A percentile compares a stretch with the other conserved stretches of the same genome.
phyloP scores from a whole-genome alignment of 2,329 filamentous ascomycete species.

The Colletotrichum agaves region DNA sequence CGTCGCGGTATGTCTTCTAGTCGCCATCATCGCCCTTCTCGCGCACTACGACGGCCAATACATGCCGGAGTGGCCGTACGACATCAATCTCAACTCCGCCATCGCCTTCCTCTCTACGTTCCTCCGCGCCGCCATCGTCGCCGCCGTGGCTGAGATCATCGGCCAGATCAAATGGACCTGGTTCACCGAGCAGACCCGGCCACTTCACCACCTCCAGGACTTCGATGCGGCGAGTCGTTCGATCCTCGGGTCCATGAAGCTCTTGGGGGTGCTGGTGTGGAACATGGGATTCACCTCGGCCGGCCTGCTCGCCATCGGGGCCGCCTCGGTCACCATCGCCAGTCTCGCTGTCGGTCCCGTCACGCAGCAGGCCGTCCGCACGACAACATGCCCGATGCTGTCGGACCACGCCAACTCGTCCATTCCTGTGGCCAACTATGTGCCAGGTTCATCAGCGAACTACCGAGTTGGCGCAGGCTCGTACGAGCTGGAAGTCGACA shows the following conservation, averaged over 20 bases:
- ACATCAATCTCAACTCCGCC: slow-evolving; percentile 41
- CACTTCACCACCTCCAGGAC: slow-evolving; percentile 44
- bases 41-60: slow-evolving; percentile 27
- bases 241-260: slow-evolving; percentile 41
- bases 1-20: slow-evolving; percentile 8
- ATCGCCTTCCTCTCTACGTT: slow-evolving; percentile 38
- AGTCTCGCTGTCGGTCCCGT: slow-evolving; percentile 46
- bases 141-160: slow-evolving; percentile 45
- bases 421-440: slow-evolving; percentile 28
- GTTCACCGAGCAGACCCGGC: slow-evolving; percentile 43
- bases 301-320: slow-evolving; percentile 37
- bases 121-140: slow-evolving; percentile 41
- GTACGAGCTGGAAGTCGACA: slow-evolving; percentile 43
- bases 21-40: slow-evolving; percentile 23
- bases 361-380: slow-evolving; percentile 45
- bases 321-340: slow-evolving; percentile 42
- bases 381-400: slow-evolving; percentile 31
- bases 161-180: slow-evolving; percentile 48
- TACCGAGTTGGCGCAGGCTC: slow-evolving; percentile 39
- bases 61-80: slow-evolving; percentile 41
- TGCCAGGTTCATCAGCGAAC: slow-evolving; percentile 36
- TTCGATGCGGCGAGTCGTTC: slow-evolving; percentile 47
- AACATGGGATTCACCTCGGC: slow-evolving; percentile 24
- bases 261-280: slow-evolving; percentile 37
- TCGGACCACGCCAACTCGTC: not conserved